Evolutionary conservation across 2,329 filamentous ascomycete genomes (phyloP).

Genomic region (Aspergillus niger): DNA sequence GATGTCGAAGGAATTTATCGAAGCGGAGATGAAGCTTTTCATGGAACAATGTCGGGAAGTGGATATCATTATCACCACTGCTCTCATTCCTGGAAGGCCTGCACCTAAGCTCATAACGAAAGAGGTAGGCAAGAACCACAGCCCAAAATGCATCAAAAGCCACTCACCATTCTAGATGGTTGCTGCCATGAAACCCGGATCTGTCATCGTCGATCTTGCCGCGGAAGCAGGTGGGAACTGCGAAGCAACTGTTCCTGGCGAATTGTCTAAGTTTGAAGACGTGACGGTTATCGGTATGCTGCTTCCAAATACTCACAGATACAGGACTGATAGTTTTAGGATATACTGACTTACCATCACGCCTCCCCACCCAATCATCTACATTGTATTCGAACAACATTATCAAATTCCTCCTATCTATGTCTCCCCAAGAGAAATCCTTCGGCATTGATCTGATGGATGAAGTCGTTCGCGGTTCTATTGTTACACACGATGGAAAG

Average conservation of each 20-base stretch:
- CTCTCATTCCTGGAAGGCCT: conserved; percentile 81
- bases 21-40: conserved; percentile 90
- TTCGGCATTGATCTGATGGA: conserved; percentile 80
- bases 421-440: conserved; percentile 73
- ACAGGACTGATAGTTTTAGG: conserved; percentile 44
- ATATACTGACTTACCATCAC: conserved; percentile 84
- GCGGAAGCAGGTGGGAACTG: conserved; percentile 88
- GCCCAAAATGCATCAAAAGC: background rate
- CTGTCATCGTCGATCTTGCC: conserved; percentile 83
- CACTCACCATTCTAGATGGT: conserved; percentile 60
- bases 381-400: conserved; percentile 94
- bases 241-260: conserved; percentile 73
- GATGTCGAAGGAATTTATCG: conserved; percentile 92
- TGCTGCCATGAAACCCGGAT: conserved; percentile 84
- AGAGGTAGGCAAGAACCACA: conserved; percentile 47
- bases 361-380: conserved; percentile 83
- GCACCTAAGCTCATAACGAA: conserved; percentile 84
- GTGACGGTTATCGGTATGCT: conserved; percentile 77
- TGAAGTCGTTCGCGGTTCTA: conserved; percentile 81
- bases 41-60: conserved; percentile 83
- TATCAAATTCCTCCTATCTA: conserved; percentile 81
- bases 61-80: conserved; percentile 90
- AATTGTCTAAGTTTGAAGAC: conserved; percentile 70
- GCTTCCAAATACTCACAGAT: background rate
- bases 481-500: conserved; percentile 76